Evolutionary conservation across 129 eudicot species (phyloP).

Genomic region (Gnaphalium uliginosum): DNA sequence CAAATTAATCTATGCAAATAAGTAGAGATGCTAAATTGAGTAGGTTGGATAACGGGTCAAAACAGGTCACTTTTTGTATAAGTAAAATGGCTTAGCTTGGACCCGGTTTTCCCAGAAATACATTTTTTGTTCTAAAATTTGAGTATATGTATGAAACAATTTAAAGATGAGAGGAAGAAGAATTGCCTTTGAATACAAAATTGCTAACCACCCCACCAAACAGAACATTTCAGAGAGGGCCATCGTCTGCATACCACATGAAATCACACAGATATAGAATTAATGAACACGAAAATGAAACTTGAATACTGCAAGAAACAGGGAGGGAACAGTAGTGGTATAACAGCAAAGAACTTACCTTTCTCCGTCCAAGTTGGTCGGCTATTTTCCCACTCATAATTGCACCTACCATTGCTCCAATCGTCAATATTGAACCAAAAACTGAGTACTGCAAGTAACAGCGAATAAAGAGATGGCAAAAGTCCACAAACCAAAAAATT

Average conservation of each 20-base stretch:
- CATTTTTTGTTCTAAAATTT: too few species aligned
- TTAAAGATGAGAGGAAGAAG: conserved; percentile 23
- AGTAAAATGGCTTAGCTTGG: background rate
- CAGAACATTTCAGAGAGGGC: conserved; percentile 69
- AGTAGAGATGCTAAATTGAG: too few species aligned
- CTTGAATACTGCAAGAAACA: background rate
- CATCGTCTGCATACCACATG: conserved; percentile 64
- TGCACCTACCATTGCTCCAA: conserved; percentile 92
- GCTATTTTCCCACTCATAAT: conserved; percentile 77
- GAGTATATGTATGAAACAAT: too few species aligned
- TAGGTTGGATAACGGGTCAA: too few species aligned
- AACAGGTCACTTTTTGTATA: too few species aligned
- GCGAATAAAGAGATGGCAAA: conserved; percentile 3
- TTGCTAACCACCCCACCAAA: conserved; percentile 69
- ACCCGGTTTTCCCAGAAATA: too few species aligned
- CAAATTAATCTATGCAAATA: background rate
- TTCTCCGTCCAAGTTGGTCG: conserved; percentile 70
- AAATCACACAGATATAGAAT: conserved; percentile 8
- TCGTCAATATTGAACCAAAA: conserved; percentile 85
- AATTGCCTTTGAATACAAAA: conserved; percentile 59
- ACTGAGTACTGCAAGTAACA: conserved; percentile 67
- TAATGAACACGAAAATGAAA: conserved; percentile 18
- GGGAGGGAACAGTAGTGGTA: background rate
- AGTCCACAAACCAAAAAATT: background rate
- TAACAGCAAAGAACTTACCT: conserved; percentile 46